These are phyloP conservation scores for Calonectria crousiana DNA, from an alignment of 2,329 filamentous ascomycete species.

Conservation along the genomic window DNA sequence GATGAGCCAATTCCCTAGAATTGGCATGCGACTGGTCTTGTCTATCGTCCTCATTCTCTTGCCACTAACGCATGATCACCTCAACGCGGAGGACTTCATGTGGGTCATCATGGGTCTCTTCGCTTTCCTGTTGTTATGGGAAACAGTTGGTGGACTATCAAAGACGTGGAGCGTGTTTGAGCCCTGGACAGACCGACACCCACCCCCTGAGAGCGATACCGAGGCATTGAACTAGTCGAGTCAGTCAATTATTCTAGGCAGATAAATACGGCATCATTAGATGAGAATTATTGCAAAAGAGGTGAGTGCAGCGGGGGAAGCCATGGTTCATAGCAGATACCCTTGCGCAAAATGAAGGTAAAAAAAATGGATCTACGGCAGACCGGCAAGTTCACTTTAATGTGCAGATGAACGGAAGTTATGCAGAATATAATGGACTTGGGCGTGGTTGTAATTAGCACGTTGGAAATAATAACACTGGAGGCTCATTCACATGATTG, in stretches of 20 bases:
- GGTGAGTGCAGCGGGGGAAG: not conserved
- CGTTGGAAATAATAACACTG: not conserved
- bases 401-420: not conserved
- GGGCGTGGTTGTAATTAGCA: not conserved
- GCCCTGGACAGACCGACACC: conserved; percentile 47
- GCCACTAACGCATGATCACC: conserved; percentile 49
- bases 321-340: conserved; percentile 6
- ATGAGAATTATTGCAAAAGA: not conserved
- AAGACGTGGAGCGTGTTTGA: conserved; percentile 48
- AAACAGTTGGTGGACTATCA: conserved; percentile 53
- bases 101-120: conserved; percentile 58
- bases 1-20: conserved; percentile 49
- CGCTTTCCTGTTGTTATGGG: conserved; percentile 57
- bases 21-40: conserved; percentile 50
- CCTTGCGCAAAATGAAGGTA: not conserved
- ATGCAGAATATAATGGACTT: not conserved
- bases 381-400: not conserved
- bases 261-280: not conserved
- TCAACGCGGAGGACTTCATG: conserved; percentile 51
- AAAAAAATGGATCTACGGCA: conserved; percentile 1
- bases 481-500: not conserved
- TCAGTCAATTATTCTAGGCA: not conserved
- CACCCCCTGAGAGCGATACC: conserved; percentile 42
- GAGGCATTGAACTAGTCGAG: conserved; percentile 16
- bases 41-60: conserved; percentile 50